Evolutionary conservation across 2,329 filamentous ascomycete species (phyloP).

Genomic region (Fusarium temperatum): DNA sequence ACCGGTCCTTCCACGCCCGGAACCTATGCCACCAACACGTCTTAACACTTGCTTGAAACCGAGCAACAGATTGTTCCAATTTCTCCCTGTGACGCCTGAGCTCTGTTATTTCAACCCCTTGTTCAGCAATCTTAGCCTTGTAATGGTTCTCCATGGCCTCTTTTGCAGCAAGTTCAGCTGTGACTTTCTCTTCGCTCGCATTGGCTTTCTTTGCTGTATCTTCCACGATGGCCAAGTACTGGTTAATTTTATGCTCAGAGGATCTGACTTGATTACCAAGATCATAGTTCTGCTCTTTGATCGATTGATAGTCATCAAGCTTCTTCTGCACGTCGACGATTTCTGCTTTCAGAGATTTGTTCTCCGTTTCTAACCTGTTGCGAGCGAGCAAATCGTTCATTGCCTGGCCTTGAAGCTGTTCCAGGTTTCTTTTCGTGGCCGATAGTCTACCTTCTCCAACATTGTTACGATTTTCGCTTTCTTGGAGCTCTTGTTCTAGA

Average conservation of each 20-base stretch:
- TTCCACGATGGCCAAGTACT: rapidly evolving
- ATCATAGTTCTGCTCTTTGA: neutral
- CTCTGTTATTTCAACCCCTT: neutral
- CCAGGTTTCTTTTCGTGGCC: neutral
- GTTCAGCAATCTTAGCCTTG: neutral
- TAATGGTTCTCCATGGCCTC: neutral
- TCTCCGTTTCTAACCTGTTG: neutral
- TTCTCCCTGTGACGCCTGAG: neutral
- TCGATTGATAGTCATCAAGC: neutral
- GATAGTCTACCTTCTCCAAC: rapidly evolving
- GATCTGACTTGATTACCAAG: neutral
- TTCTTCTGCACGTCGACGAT: neutral
- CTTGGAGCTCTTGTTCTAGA: neutral
- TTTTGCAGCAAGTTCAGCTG: neutral
- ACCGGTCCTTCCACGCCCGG: neutral
- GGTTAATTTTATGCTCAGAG: neutral
- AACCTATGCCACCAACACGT: neutral
- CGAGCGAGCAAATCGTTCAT: neutral
- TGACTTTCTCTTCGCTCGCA: neutral
- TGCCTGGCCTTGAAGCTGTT: neutral
- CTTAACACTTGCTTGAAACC: neutral
- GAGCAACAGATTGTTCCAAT: neutral
- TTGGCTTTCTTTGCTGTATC: neutral
- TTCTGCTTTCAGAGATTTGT: neutral
- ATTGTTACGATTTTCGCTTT: neutral